Percentiles rank a stretch among this genome's conserved stretches.
These are phyloP conservation scores for Apostasia ramifera DNA, from an alignment of 106 monocot species.

Conservation along the genomic window DNA sequence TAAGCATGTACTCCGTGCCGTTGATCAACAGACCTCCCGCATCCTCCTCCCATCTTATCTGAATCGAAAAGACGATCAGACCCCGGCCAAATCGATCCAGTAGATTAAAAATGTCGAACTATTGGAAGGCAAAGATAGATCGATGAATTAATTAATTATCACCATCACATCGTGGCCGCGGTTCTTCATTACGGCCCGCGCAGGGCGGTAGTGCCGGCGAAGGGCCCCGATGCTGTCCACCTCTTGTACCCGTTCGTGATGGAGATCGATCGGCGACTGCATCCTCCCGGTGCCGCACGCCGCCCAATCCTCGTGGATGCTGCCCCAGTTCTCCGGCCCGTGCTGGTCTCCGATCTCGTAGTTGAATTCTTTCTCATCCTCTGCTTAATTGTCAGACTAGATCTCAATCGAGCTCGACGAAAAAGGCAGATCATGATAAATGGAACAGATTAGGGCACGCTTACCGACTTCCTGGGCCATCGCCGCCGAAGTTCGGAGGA, in stretches of 20 bases:
- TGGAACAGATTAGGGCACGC: not conserved
- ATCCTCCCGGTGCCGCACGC: constrained; percentile 15
- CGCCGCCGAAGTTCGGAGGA: not conserved
- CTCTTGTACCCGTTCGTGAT: constrained; percentile 4
- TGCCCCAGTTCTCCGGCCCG: constrained; percentile 25
- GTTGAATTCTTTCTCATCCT: constrained; percentile 27
- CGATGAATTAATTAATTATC: not conserved
- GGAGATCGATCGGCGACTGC: constrained; percentile 28
- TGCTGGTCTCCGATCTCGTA: constrained; percentile 5
- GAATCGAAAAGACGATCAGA: not conserved
- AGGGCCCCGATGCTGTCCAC: constrained; percentile 7
- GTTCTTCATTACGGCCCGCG: constrained; percentile 15
- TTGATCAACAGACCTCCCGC: constrained; percentile 13
- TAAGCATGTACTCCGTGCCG: constrained; percentile 10
- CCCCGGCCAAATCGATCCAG: not conserved
- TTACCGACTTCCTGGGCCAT: constrained; percentile 7
- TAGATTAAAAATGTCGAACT: not conserved
- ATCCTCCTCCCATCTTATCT: constrained; percentile 17
- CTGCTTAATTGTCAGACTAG: not conserved
- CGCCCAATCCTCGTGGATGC: constrained; percentile 19
- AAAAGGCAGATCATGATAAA: not conserved
- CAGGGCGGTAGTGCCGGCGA: constrained; percentile 4
- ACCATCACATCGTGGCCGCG: constrained; percentile 29
- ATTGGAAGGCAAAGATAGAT: too few species aligned
- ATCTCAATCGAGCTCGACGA: not conserved